These are phyloP conservation scores for Jaminaea rosea DNA, from an alignment of 1,284 basidiomycete genomes.

Conservation along the genomic window DNA sequence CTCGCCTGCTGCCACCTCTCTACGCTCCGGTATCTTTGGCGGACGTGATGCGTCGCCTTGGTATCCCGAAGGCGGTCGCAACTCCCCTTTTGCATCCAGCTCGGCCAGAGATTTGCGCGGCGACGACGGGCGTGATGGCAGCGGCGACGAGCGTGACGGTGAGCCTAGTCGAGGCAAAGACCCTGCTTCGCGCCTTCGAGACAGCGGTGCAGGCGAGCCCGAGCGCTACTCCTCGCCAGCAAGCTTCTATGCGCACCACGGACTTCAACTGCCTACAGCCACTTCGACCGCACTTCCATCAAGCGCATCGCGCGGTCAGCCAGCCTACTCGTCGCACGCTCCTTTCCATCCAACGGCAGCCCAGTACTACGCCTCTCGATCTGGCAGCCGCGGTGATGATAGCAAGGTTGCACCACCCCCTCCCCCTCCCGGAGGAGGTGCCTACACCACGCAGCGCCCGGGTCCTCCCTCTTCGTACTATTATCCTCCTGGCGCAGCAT, in stretches of 20 bases:
- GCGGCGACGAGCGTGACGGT: background rate
- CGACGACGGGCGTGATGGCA: background rate
- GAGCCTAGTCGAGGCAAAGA: background rate
- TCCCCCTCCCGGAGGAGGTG: no score
- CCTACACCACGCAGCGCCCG: no score
- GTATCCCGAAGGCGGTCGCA: slow-evolving; percentile 27
- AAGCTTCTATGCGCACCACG: slow-evolving; percentile 27
- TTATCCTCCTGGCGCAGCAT: no score
- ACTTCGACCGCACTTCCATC: slow-evolving; percentile 5
- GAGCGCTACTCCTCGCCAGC: slow-evolving; percentile 31
- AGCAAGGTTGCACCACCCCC: no score
- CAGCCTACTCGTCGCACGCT: no score
- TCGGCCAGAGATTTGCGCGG: slow-evolving; percentile 19
- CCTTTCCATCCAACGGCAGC: no score
- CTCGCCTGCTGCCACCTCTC: slow-evolving; percentile 6
- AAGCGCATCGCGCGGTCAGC: no score
- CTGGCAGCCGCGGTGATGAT: no score
- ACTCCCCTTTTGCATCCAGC: slow-evolving; percentile 36
- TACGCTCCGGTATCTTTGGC: slow-evolving; percentile 11
- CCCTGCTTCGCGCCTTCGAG: background rate
- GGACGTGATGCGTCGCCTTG: slow-evolving; percentile 34
- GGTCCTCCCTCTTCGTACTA: no score
- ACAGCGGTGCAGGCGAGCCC: background rate
- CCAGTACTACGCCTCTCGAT: no score
- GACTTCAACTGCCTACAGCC: background rate